phyloP scores from a whole-genome alignment of 2,329 filamentous ascomycete genomes.

The Aureobasidium subglaciale region DNA sequence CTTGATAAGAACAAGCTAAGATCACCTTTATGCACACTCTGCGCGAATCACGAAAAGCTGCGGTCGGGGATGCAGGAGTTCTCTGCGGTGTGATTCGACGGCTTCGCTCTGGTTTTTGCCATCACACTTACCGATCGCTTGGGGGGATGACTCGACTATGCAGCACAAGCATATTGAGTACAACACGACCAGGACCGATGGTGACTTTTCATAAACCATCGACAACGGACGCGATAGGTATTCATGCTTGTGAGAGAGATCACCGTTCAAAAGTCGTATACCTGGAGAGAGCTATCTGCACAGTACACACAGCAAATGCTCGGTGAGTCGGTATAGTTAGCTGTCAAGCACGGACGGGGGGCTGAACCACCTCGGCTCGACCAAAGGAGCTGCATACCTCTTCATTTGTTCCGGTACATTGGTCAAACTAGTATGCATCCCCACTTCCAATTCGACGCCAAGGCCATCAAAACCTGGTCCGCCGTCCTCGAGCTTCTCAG shows the following conservation, averaged over 20 bases:
- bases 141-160: conserved; percentile 13
- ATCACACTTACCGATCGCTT: conserved; percentile 12
- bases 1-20: conserved; percentile 7
- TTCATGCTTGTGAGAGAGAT: background rate
- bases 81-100: conserved; percentile 7
- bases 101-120: background rate
- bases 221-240: background rate
- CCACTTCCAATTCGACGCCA: conserved; percentile 8
- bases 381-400: conserved; percentile 11
- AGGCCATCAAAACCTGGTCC: conserved; percentile 10
- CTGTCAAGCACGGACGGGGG: conserved; percentile 3
- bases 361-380: conserved; percentile 12
- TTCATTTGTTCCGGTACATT: conserved; percentile 10
- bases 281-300: background rate
- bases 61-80: conserved; percentile 3
- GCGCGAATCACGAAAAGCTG: conserved; percentile 11
- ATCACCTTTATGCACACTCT: conserved; percentile 7
- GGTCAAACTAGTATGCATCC: conserved; percentile 10
- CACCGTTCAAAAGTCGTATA: background rate
- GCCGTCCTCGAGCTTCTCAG: conserved; percentile 7
- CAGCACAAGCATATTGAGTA: conserved; percentile 9
- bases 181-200: conserved; percentile 3
- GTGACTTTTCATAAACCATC: background rate
- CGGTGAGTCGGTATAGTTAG: conserved; percentile 4
- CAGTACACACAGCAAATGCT: background rate